Evolutionary conservation across 345 rosid genomes (phyloP), one percentile per base, ranked within the genome.

Genomic region (Turnera subulata): DNA sequence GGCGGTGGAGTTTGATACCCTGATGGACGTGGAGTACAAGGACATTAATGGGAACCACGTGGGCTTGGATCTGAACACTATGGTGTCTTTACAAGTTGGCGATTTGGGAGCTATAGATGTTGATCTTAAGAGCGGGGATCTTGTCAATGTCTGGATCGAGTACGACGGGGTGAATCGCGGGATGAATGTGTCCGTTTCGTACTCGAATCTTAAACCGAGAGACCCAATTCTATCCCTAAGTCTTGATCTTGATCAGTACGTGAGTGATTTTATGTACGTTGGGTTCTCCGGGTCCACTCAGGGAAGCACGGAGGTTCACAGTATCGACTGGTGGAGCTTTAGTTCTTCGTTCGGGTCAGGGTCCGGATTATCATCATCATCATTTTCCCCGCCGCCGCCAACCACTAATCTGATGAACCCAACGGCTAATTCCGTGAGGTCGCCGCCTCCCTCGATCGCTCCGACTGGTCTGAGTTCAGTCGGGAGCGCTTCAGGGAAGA

Each of bases 231-330:
- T 94, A 45, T 73, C 89, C 0, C 33, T 82, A 32, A 56, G 37
- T 62, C 71, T 94, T 47, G 91, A 94, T 79, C 84, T 94, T 0
- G 79, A 81, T 63, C 92, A 73, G 55, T 94, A 90, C 60, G 81
- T 94, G 32, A 73, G 62, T 65, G 97, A 94, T 50, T 84, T 84
- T 35, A 88, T 94, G 99, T 94, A 79, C 51, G 99, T 94, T 2
- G 99, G 99, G 29, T 94, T 94, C 66, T 84, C 99, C 42, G 99
- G 97, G 42, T 94, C 99, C 8, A 94, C 99, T 2, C 96, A 90
- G 65, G 99, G 99, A 6, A 94, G 99, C 59, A 94, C 99, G 9
- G 99, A 94, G 80, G 70, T 77, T 61, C 99, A 94, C 66, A 94
- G 82, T 38, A 81, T 94, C 15, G 91, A 90, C 19, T 90, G 92